Evolutionary conservation across 345 rosid species (phyloP), one percentile per base, ranked within the genome.

Genomic region (Boechera retrofracta): DNA sequence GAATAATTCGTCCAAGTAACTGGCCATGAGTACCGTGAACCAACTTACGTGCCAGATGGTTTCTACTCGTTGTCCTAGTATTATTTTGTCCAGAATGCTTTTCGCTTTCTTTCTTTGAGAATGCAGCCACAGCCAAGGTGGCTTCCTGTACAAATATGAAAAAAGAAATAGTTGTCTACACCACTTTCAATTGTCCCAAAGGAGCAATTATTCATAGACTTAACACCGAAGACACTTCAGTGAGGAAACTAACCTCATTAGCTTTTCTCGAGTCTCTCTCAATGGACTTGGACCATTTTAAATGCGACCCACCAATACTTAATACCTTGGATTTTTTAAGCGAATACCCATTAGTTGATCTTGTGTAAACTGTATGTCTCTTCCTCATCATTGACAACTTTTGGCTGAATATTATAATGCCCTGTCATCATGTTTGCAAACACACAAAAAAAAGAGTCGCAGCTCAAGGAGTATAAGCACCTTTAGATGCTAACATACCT

Each of bases 251-350:
- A 76, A 95, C 99, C 99, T 92, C 96, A 79, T 84, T 91, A 75
- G 86, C 98, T 85, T 87, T 89, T 88, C 85, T 91, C 15, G 96
- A 89, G 70, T 54, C 84, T 75, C 83, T 88, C 77, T 92, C 98
- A 56, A 92, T 90, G 72, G 98, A 92, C 84, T 92, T 86, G 67
- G 98, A 94, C 99, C 98, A 94, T 82, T 89, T 95, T 80, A 95
- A 85, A 84, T 89, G 92, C 47, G 94, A 80, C 47, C 99, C 96
- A 38, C 91, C 97, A 77, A 95, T 86, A 82, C 98, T 87, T 73
- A 89, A 74, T 35, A 95, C 97, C 88, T 95, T 91, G 59, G 97
- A 89, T 82, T 88, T 92, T 75, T 85, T 77, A 76, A 92, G 95
- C 21, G 99, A 92, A 80, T 85, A 89, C 42, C 98, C 98, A 83